A percentile compares a stretch with the other conserved stretches of the same genome.
These are phyloP conservation scores for Acacia concinna DNA, from an alignment of 331 rosid genomes.

Conservation along the genomic window DNA sequence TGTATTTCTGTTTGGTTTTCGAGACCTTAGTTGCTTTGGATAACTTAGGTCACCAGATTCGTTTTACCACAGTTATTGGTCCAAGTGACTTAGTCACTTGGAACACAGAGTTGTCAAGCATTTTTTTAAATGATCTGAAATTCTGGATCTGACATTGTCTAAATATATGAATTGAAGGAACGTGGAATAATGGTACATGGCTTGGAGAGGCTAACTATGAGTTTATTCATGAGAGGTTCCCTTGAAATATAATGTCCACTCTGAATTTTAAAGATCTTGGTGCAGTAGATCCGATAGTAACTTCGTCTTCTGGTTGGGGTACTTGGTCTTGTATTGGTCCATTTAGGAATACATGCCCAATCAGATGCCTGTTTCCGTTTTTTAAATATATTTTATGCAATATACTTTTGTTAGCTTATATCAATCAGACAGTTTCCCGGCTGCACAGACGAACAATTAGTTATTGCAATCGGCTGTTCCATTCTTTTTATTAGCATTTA, in stretches of 20 bases:
- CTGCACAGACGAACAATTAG: slow-evolving; percentile 11
- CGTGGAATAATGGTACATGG: not conserved
- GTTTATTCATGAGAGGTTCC: slow-evolving; percentile 13
- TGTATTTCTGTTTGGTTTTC: not conserved
- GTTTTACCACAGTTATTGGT: not conserved
- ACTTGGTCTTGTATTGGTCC: not conserved
- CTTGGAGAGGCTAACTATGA: slow-evolving; percentile 19
- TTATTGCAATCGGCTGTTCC: slow-evolving; percentile 6
- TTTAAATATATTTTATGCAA: not conserved
- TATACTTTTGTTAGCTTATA: not conserved
- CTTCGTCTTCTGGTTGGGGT: not conserved
- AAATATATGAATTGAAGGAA: slow-evolving; percentile 5
- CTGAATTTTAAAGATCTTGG: not conserved
- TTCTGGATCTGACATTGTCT: not conserved
- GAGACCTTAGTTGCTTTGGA: not conserved
- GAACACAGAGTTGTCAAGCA: slow-evolving; percentile 1
- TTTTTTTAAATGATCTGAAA: slow-evolving; percentile 19
- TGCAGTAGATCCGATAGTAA: not conserved
- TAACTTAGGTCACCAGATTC: not conserved
- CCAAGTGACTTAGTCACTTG: not conserved
- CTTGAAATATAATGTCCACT: not conserved
- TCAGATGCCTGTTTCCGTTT: not conserved
- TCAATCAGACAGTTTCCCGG: not conserved
- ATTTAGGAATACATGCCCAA: not conserved
- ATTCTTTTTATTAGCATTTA: slow-evolving; percentile 7